Percentiles rank a stretch among this genome's conserved stretches.
phyloP scores from a whole-genome alignment of 768 basidiomycete species.

The Lactifluus subvellereus region DNA sequence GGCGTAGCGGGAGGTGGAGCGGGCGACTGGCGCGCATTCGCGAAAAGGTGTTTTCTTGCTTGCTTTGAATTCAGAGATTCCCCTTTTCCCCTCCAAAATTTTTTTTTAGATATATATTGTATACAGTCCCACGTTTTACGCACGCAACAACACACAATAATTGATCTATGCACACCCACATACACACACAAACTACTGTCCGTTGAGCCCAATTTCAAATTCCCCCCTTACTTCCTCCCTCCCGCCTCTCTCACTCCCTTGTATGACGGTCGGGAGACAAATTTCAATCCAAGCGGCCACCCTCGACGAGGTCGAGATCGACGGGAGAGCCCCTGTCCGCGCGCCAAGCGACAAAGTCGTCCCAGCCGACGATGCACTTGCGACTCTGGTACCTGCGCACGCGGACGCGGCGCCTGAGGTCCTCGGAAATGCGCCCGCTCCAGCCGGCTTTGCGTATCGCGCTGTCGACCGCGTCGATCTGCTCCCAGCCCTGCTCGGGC shows the following conservation, averaged over 20 bases:
- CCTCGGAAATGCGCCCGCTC: constrained; percentile 76
- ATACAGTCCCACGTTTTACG: background rate
- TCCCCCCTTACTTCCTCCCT: background rate
- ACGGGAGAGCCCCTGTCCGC: constrained; percentile 37
- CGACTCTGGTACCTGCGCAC: constrained; percentile 81
- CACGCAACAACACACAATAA: background rate
- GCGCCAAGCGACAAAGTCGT: constrained; percentile 75
- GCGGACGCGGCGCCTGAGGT: constrained; percentile 65
- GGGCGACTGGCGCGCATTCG: constrained; percentile 43
- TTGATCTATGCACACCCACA: background rate
- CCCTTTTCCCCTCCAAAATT: background rate
- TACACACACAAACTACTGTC: too few relatives aligned
- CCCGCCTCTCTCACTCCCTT: background rate
- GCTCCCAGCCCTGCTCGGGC: constrained; percentile 90
- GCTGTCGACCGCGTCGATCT: constrained; percentile 82
- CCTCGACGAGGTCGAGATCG: constrained; percentile 2
- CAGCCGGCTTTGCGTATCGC: constrained; percentile 94
- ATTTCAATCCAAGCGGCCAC: background rate
- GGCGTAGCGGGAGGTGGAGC: constrained; percentile 11
- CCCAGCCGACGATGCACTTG: constrained; percentile 61
- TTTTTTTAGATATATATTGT: background rate
- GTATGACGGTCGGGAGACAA: too few relatives aligned
- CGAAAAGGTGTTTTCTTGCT: constrained; percentile 33
- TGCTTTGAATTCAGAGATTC: background rate
- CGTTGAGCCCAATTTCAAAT: too few relatives aligned